Base-by-base conservation (phyloP, 805 yeast species). In the Saccharomycopsis sp. region DNA sequence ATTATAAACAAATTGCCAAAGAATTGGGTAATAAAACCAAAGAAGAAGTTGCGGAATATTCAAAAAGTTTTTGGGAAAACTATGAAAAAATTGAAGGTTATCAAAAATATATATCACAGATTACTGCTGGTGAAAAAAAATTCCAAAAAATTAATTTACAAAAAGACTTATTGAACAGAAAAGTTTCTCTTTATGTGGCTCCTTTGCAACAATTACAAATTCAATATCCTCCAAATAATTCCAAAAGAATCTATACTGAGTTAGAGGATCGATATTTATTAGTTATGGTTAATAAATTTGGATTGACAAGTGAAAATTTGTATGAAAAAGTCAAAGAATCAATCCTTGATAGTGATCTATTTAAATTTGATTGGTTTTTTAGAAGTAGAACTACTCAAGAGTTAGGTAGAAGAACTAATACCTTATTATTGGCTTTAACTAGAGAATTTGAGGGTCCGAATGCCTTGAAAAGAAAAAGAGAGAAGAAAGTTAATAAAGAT, bases 171-270 rank as follows among this genome's bases (percentile, higher is more conserved):
- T 60, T 82, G 28, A 66, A 64, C 2, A 59, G 57, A 25, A 80
- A 80, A 49, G 59, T 81, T 48, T 66, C 66, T 34, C 70, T 66
- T 40, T 63, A 67, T 31, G 62, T 64, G n/a, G 72, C 69, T 42
- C 87, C 88, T 1, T 54, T 80, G 18, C 75, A 75, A 34, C 76
- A 79, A 32, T 59, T 83, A 57, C 60, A 59, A 3, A 76, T 83
- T 19, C 80, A 73, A 40, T 83, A 80, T 45, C 89, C 92, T 0
- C 88, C 88, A n/a, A 82, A 81, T 53, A 82, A 80, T 54, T 80
- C 92, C 10, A 80, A 82, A 52, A 62, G 87, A 49, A 68, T 80
- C 6, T 83, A 79, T 51, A 74, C 83, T 6, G 72, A 73, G 25
- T 56, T 69, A 0, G 94, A 83, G 53, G 94, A 83, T 53, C 66